Evolutionary conservation across 2,329 filamentous ascomycete genomes (phyloP), one percentile per base, ranked within the genome.

Genomic region (Malbranchea zuffiana): DNA sequence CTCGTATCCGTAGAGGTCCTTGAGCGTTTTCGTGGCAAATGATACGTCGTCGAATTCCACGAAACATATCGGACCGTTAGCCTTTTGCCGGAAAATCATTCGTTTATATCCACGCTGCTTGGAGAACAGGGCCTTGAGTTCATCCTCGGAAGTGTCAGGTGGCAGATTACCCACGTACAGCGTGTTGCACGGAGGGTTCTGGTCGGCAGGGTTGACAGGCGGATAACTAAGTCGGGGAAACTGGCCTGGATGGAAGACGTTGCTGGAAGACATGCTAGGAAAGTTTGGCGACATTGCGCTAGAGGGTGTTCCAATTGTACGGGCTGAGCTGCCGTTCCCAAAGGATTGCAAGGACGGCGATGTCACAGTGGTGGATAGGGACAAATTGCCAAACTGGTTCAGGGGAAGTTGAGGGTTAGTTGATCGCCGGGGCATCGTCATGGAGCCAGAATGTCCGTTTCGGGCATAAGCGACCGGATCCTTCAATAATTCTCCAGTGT

Each of bases 141-240:
- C 90, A 54, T 96, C 88, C 53, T 98, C 90, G 0, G 83, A 88
- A 0, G 87, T 92, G 54, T 94, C 83, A 39, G 87, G 75, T 0
- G 88, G 90, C 28, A 98, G 67, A 52, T 98, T 96, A n/a, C 90
- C 88, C 13, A 98, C 88, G 53, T 98, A 96, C 5, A 98, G 70
- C 0, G 90, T 98, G 55, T 98, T 96, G 71, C 90, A 96, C 0
- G 90, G 90, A 1, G 88, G 88, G 50, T 96, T 95, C 60, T 95
- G 83, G 53, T 98, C 88, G 8, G 88, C 87, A 0, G 87, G 88
- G 48, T 96, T 96, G 43, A 84, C 82, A 0, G 87, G 81, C 10
- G 88, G 88, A 44, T 85, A 82, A 43, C 78, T 80, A 44, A 76
- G 75, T n/a, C 63, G 51, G 68, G 71, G 45, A 65, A 68, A 81